These are phyloP conservation scores for Pisolithus microcarpus DNA, from an alignment of 768 basidiomycete genomes.

Conservation along the genomic window DNA sequence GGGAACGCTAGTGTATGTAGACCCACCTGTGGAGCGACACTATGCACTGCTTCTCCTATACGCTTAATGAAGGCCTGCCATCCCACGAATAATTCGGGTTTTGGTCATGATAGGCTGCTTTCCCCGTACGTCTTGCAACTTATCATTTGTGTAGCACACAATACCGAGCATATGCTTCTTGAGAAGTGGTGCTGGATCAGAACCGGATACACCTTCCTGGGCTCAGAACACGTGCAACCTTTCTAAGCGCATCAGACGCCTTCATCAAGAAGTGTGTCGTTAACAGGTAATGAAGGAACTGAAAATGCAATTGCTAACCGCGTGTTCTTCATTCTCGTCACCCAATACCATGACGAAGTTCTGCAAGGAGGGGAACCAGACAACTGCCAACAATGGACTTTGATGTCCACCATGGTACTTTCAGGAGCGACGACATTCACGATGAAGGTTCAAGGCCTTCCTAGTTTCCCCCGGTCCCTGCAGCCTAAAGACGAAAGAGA, in stretches of 20 bases:
- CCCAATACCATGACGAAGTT: conserved; percentile 75
- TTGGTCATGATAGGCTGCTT: conserved; percentile 66
- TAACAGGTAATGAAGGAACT: conserved; percentile 17
- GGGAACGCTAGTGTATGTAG: neutral
- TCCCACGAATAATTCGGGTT: conserved; percentile 68
- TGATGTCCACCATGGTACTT: conserved; percentile 34
- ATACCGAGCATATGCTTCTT: conserved; percentile 77
- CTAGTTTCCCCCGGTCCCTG: conserved; percentile 47
- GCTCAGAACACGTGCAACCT: conserved; percentile 32
- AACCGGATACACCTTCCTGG: conserved; percentile 20
- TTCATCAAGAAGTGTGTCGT: conserved; percentile 36
- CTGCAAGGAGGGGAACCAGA: conserved; percentile 61
- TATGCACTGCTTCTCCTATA: conserved; percentile 64
- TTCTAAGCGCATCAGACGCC: conserved; percentile 39
- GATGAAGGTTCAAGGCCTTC: conserved; percentile 56
- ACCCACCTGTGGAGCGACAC: conserved; percentile 80
- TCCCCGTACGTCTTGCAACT: conserved; percentile 76
- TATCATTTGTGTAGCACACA: conserved; percentile 77
- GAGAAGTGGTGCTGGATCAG: conserved; percentile 53
- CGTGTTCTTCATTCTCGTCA: conserved; percentile 46
- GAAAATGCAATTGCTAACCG: conserved; percentile 32
- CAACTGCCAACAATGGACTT: conserved; percentile 58
- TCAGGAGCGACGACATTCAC: conserved; percentile 48
- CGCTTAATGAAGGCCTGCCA: conserved; percentile 65
- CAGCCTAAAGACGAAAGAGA: conserved; percentile 62